phyloP scores from a whole-genome alignment of 75 land plant genomes.

The Picea sitchensis region DNA sequence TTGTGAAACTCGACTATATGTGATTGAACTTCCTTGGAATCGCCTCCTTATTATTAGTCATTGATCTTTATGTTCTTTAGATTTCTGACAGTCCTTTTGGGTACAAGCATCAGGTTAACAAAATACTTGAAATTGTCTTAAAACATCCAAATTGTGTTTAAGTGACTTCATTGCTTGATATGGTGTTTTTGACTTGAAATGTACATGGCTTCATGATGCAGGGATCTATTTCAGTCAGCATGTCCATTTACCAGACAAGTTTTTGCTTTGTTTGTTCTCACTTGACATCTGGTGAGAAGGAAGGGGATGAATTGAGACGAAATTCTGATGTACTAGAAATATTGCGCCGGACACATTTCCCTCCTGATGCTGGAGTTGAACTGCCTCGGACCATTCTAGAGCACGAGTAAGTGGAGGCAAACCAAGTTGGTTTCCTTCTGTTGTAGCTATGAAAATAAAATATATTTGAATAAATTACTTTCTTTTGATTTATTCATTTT shows the following conservation, averaged over 20 bases:
- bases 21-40: neutral
- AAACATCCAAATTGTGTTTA: neutral
- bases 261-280: slow-evolving; percentile 78
- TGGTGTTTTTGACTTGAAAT: neutral
- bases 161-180: neutral
- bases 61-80: neutral
- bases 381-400: slow-evolving; percentile 60
- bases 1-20: neutral
- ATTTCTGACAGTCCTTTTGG: neutral
- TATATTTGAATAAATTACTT: neutral
- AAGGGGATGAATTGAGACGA: slow-evolving; percentile 56
- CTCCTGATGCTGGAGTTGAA: slow-evolving; percentile 21
- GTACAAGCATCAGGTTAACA: neutral
- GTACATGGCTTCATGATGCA: slow-evolving; percentile 23
- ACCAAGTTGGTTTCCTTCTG: neutral
- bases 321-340: slow-evolving; percentile 83
- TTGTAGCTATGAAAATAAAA: neutral
- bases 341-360: slow-evolving; percentile 55
- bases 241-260: slow-evolving; percentile 76
- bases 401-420: slow-evolving; percentile 65
- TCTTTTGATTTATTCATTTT: neutral
- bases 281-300: slow-evolving; percentile 76
- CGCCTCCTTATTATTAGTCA: neutral
- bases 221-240: slow-evolving; percentile 85
- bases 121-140: neutral